Evolutionary conservation across 768 basidiomycete genomes (phyloP), one percentile per base, ranked within the genome.

Genomic region (Leccinum subgranulosum): DNA sequence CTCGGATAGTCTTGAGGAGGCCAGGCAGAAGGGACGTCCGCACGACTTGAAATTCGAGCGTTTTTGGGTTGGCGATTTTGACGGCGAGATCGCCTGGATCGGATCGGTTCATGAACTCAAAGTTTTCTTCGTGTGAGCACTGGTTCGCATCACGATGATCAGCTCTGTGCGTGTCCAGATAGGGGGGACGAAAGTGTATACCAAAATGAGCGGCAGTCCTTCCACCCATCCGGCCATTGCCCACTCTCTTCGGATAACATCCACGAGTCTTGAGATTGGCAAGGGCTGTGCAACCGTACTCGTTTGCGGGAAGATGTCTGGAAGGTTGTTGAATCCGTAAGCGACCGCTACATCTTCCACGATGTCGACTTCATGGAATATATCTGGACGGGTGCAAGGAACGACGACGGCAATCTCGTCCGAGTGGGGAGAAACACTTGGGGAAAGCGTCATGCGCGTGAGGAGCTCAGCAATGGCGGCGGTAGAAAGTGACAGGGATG

Each of bases 91-190:
- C 82, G 41, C 86, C 86, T 62, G 92, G 88, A 73, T 98, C 96
- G 29, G 77, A 68, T 58, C 87, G 88, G 76, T 97, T 97, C 60
- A 99, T 80, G 79, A 86, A 94, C 51, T 85, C 88, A 69, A 98
- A 99, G 77, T 98, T 98, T 76, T 99, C 97, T 73, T 98, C 96
- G 67, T 94, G 94, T 11, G 96, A 98, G 75, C 96, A 99, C 94
- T 98, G 66, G 39, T 45, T 46, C 25, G 58, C 27, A 27, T 50
- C 33, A 41, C 6, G 0, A 8, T 43, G 9, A 21, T 70, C 43
- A 66, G 53, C 19, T 39, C 27, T 47, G n/a, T n/a, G 23, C 2
- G 23, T 36, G 21, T 15, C 23, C 45, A 1, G 27, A 49, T 2
- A 54, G 49, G 4, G 27, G 27, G 29, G 54, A 10, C 19, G 49